phyloP scores from a whole-genome alignment of 805 yeast species.

The Candida maltosa region DNA sequence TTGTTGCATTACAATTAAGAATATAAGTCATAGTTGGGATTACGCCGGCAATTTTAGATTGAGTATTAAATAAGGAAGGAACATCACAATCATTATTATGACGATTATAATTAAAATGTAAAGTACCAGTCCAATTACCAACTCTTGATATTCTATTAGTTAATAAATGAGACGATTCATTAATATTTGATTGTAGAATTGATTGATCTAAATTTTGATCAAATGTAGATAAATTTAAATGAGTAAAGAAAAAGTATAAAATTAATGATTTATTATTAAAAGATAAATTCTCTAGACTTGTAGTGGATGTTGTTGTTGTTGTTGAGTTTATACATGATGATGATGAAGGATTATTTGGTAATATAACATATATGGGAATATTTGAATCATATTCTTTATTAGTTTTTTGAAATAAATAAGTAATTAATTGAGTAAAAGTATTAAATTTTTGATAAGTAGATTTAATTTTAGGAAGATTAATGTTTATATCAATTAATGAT shows the following conservation, averaged over 20 bases:
- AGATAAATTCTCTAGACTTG: slow-evolving; percentile 19
- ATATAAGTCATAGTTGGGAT: slow-evolving; percentile 36
- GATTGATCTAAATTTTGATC: neutral
- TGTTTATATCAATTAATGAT: slow-evolving; percentile 2
- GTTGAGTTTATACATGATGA: too few relatives aligned
- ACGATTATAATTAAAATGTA: too few relatives aligned
- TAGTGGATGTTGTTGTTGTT: too few relatives aligned
- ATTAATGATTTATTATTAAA: slow-evolving; percentile 27
- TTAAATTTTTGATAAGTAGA: too few relatives aligned
- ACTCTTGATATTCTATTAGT: slow-evolving; percentile 34
- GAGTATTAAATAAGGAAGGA: slow-evolving; percentile 14
- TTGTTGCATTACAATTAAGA: slow-evolving; percentile 22
- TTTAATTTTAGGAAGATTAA: too few relatives aligned
- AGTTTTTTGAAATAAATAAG: slow-evolving; percentile 27
- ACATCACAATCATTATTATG: too few relatives aligned
- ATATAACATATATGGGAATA: slow-evolving; percentile 28
- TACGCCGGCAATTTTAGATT: slow-evolving; percentile 16
- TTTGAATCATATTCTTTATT: slow-evolving; percentile 32
- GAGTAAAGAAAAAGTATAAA: slow-evolving; percentile 34
- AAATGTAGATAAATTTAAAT: slow-evolving; percentile 29
- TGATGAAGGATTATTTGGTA: slow-evolving; percentile 7
- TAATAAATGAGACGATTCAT: slow-evolving; percentile 12
- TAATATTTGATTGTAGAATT: neutral
- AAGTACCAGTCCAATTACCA: slow-evolving; percentile 43
- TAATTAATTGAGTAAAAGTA: too few relatives aligned